phyloP scores from a whole-genome alignment of 2,329 filamentous ascomycete genomes.

The Fusarium zealandicum region DNA sequence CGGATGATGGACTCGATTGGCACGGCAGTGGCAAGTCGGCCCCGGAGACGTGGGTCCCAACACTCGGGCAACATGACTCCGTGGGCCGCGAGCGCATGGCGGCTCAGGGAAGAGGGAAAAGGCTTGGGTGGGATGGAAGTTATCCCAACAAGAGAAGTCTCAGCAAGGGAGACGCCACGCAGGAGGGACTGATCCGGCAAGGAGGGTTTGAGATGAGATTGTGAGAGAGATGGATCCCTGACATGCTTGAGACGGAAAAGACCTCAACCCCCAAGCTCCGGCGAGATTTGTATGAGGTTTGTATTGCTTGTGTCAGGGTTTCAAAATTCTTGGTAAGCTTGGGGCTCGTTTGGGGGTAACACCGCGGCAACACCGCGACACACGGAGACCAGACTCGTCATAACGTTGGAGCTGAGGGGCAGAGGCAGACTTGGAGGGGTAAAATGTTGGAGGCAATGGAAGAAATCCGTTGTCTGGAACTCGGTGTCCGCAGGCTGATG shows the following conservation, averaged over 20 bases:
- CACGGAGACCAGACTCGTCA: slow-evolving; percentile 20
- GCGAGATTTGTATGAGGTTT: slow-evolving; percentile 35
- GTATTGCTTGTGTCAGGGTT: slow-evolving; percentile 36
- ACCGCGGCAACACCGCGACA: slow-evolving; percentile 30
- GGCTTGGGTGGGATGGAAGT: slow-evolving; percentile 2
- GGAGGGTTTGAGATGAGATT: slow-evolving; percentile 5
- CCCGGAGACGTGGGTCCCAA: slow-evolving; percentile 33
- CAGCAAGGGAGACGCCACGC: slow-evolving; percentile 9
- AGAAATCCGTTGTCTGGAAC: slow-evolving; percentile 36
- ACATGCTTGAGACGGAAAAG: slow-evolving; percentile 13
- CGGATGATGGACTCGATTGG: slow-evolving; percentile 41
- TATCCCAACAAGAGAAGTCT: slow-evolving; percentile 29
- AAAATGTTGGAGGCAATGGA: slow-evolving; percentile 10
- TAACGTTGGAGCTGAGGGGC: slow-evolving; percentile 36
- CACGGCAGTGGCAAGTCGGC: slow-evolving; percentile 40
- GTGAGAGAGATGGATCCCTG: not conserved
- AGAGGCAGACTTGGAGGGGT: slow-evolving; percentile 26
- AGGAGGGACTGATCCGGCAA: not conserved
- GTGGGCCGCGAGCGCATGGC: slow-evolving; percentile 14
- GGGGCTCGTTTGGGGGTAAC: slow-evolving; percentile 35
- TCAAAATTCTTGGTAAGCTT: slow-evolving; percentile 37
- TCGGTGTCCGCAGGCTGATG: slow-evolving; percentile 37
- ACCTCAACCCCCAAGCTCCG: slow-evolving; percentile 14
- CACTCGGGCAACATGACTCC: slow-evolving; percentile 27
- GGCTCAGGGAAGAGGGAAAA: not conserved